Evolutionary conservation across 768 basidiomycete genomes (phyloP), one percentile per base, ranked within the genome.

Genomic region (Crucibulum laeve): DNA sequence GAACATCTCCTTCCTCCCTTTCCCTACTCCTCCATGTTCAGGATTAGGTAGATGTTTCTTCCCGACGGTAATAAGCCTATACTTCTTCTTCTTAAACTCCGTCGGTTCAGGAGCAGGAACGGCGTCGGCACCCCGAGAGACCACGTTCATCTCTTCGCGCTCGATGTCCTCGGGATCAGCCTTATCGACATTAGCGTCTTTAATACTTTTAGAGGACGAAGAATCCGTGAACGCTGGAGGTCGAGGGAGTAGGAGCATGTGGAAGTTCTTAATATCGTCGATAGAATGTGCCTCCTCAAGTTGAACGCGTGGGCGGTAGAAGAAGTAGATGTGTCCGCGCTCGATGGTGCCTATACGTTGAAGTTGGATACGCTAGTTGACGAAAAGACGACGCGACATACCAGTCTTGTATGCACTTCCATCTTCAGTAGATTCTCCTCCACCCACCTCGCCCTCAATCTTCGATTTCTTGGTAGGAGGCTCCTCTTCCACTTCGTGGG

Each of bases 271-370:
- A 24, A 83, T 68, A 45, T 82, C 79, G 55, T 81, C 77, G 23
- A 82, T 46, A 5, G 74, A 75, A n/a, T 71, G 54, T 0, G 69
- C 76, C 45, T 79, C 70, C 45, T 78, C 71, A 11, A 63, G 55
- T 51, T 80, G 60, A 15, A 81, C 78, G 22, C 75, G 71, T 3
- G 80, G 80, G 8, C 77, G 73, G 52, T 79, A 84, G 61, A 81
- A 76, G 57, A 83, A 81, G 59, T 82, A 82, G 35, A 84, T 69
- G 47, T 80, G 75, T 6, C 79, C 79, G 13, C 79, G 62, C 51
- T 81, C 77, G 40, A 77, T 77, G 7, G 72, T 73, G 6, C 77
- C 77, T 80, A 38, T 5, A 39, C n/a, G 23, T 17, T 15, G 36
- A 10, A n/a, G 15, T 13, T 38, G 3, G 25, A 13, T 26, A 10